Evolutionary conservation across 1,284 basidiomycete genomes (phyloP).

Genomic region (Phaffia rhodozyma): DNA sequence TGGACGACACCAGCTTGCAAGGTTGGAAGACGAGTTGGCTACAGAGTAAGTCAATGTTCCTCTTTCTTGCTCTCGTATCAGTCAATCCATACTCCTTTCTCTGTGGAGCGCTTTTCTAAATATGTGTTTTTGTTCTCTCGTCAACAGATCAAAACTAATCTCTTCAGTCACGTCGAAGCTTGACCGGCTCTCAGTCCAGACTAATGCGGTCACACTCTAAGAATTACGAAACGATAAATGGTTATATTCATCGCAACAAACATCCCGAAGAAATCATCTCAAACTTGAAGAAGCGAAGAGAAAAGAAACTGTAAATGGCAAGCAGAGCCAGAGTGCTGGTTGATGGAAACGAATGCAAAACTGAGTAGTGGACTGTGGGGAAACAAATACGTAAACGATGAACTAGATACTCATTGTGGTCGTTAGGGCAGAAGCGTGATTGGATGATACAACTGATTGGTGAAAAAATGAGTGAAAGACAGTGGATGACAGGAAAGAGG

Average conservation of each 20-base stretch:
- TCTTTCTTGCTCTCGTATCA: not conserved
- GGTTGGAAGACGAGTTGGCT: constrained; percentile 9
- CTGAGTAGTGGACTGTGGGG: too few species aligned
- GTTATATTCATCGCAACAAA: too few species aligned
- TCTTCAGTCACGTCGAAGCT: constrained; percentile 12
- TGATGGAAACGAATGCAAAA: too few species aligned
- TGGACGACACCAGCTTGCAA: constrained; percentile 5
- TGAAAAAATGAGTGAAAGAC: not conserved
- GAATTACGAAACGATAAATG: too few species aligned
- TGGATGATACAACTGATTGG: too few species aligned
- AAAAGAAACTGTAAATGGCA: too few species aligned
- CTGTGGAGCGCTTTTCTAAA: not conserved
- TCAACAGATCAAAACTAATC: constrained; percentile 13
- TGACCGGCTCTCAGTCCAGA: constrained; percentile 8
- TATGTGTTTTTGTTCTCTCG: not conserved
- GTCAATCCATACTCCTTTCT: not conserved
- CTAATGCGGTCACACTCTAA: not conserved
- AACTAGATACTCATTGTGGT: too few species aligned
- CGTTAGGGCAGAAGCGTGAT: too few species aligned
- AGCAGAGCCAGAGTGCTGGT: too few species aligned
- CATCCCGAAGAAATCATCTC: too few species aligned
- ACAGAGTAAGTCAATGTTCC: constrained; percentile 6
- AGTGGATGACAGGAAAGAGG: not conserved
- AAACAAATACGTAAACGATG: too few species aligned
- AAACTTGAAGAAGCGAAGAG: too few species aligned